phyloP scores from a whole-genome alignment of 305 asterid species.

The Nicotiana rustica region DNA sequence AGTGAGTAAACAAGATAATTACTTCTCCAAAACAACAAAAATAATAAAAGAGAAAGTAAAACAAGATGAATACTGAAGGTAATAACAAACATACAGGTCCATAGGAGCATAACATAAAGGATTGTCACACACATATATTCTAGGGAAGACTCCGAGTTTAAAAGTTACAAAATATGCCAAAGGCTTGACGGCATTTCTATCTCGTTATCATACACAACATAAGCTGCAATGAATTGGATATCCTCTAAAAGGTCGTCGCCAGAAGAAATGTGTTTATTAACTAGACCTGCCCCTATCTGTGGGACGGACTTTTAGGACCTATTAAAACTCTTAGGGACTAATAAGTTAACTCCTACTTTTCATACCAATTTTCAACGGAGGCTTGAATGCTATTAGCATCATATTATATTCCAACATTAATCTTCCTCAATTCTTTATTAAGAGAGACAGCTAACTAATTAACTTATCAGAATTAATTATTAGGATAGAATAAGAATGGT shows the following conservation, averaged over 20 bases:
- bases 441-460: background rate
- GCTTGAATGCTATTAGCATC: background rate
- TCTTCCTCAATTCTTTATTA: background rate
- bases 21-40: background rate
- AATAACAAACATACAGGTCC: background rate
- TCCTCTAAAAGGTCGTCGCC: background rate
- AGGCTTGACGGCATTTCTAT: background rate
- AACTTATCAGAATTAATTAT: background rate
- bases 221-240: slow-evolving; percentile 21
- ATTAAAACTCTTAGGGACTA: background rate
- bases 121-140: background rate
- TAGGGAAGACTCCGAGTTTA: too few species aligned
- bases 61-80: background rate
- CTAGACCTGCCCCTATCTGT: background rate
- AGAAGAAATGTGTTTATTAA: too few species aligned
- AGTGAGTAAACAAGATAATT: background rate
- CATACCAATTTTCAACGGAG: background rate
- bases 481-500: background rate
- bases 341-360: background rate
- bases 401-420: background rate
- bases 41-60: background rate
- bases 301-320: background rate
- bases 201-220: background rate
- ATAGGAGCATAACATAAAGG: background rate
- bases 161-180: too few species aligned